Evolutionary conservation across 2,329 filamentous ascomycete species (phyloP).

Genomic region (Fusarium pininemorale): DNA sequence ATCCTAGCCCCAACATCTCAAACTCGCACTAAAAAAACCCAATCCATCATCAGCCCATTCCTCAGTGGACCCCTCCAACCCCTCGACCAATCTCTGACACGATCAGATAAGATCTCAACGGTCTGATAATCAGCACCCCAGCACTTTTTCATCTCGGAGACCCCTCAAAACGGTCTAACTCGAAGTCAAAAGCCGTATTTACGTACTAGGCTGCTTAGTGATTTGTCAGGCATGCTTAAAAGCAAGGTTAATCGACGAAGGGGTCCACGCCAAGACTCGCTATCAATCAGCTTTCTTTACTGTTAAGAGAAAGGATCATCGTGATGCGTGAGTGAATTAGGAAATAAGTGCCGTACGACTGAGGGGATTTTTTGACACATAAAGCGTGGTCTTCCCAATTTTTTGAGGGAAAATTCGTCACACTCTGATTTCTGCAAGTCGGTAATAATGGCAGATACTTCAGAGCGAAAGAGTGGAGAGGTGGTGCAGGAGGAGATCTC

Average conservation of each 20-base stretch:
- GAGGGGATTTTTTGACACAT: neutral
- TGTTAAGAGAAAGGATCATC: constrained; percentile 19
- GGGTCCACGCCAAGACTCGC: constrained; percentile 13
- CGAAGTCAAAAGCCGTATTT: neutral
- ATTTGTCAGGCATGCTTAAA: neutral
- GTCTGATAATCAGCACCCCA: constrained; percentile 5
- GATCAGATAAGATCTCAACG: constrained; percentile 27
- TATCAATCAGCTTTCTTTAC: constrained; percentile 30
- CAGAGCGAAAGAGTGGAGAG: neutral
- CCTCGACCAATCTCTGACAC: neutral
- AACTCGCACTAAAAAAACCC: neutral
- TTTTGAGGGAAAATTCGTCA: neutral
- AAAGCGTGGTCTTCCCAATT: neutral
- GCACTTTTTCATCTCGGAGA: neutral
- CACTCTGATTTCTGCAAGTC: neutral
- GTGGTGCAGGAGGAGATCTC: neutral
- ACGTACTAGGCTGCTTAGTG: neutral
- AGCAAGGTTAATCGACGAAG: neutral
- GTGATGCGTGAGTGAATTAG: constrained; percentile 10
- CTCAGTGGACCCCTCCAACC: neutral
- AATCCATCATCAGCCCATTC: neutral
- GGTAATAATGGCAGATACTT: neutral
- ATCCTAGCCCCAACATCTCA: neutral
- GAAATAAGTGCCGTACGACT: constrained; percentile 1
- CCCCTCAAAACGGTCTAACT: neutral